phyloP scores from a whole-genome alignment of 2,329 filamentous ascomycete species.

The Fusarium concolor region DNA sequence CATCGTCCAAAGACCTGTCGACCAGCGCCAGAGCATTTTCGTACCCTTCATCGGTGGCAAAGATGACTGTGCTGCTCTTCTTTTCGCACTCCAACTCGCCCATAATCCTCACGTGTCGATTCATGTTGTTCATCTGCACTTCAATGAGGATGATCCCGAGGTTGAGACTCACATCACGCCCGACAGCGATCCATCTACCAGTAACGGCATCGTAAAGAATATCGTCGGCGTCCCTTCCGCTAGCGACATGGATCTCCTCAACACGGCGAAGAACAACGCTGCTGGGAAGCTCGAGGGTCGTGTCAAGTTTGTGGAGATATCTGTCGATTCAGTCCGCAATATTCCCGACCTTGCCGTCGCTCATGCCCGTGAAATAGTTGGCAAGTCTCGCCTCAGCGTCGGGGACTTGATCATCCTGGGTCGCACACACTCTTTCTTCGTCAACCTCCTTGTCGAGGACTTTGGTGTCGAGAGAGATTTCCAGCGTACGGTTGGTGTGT shows the following conservation, averaged over 20 bases:
- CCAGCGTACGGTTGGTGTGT: conserved; percentile 44
- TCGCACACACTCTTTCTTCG: conserved; percentile 35
- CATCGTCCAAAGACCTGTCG: conserved; percentile 63
- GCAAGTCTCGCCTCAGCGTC: conserved; percentile 41
- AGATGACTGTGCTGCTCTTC: conserved; percentile 84
- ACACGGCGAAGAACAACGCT: conserved; percentile 38
- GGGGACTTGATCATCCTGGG: conserved; percentile 46
- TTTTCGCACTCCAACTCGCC: conserved; percentile 85
- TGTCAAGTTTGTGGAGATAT: conserved; percentile 39
- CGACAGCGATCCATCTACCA: conserved; percentile 17
- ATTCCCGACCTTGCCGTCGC: conserved; percentile 43
- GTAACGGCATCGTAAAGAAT: conserved; percentile 21
- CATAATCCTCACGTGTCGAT: conserved; percentile 82
- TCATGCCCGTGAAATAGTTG: conserved; percentile 37
- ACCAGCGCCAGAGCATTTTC: conserved; percentile 85
- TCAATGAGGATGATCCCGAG: conserved; percentile 38
- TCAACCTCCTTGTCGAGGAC: conserved; percentile 30
- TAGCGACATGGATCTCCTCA: conserved; percentile 47
- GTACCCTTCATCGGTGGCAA: conserved; percentile 86
- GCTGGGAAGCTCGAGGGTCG: conserved; percentile 32
- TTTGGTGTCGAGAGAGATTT: conserved; percentile 45
- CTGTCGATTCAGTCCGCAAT: conserved; percentile 40
- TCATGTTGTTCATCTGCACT: conserved; percentile 70
- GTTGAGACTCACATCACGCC: conserved; percentile 2
- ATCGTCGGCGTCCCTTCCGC: conserved; percentile 26